These are phyloP conservation scores for Phylloporus scabripes DNA, from an alignment of 768 basidiomycete species.

Conservation along the genomic window DNA sequence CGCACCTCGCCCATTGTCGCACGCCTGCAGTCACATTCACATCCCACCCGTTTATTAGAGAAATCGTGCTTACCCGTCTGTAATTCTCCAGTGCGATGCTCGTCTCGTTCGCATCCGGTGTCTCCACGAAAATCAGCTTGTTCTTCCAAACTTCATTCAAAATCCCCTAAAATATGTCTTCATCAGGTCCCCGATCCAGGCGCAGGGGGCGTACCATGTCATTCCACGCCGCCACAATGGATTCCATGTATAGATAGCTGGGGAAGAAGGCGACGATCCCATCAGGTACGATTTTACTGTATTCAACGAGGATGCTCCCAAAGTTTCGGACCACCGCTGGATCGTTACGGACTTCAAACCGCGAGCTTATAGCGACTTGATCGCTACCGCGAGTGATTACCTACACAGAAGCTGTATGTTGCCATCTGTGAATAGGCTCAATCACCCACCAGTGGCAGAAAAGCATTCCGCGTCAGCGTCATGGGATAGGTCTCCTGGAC, in stretches of 20 bases:
- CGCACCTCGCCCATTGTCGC: constrained; percentile 96
- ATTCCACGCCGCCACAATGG: constrained; percentile 99
- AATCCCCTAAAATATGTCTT: constrained; percentile 63
- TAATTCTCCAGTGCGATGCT: constrained; percentile 98
- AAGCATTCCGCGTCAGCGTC: constrained; percentile 94
- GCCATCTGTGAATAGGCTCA: neutral
- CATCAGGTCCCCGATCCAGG: neutral
- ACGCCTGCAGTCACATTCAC: constrained; percentile 54
- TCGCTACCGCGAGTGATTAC: constrained; percentile 98
- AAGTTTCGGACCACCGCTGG: constrained; percentile 99
- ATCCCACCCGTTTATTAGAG: neutral
- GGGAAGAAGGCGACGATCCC: constrained; percentile 99
- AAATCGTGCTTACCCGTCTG: constrained; percentile 59
- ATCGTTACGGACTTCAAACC: constrained; percentile 98
- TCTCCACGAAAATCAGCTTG: constrained; percentile 98
- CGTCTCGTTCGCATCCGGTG: constrained; percentile 97
- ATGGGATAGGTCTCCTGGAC: constrained; percentile 97
- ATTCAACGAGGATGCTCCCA: constrained; percentile 95
- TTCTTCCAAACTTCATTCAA: constrained; percentile 99
- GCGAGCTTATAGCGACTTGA: constrained; percentile 96
- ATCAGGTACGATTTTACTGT: constrained; percentile 96
- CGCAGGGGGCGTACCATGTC: constrained; percentile 75
- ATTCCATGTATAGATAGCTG: constrained; percentile 99
- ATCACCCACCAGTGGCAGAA: constrained; percentile 77
- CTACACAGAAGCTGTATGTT: constrained; percentile 34